Percentiles rank a stretch among this genome's conserved stretches.
Conservation (phyloP, 805 yeast species). For the Candida oleophila region DNA sequence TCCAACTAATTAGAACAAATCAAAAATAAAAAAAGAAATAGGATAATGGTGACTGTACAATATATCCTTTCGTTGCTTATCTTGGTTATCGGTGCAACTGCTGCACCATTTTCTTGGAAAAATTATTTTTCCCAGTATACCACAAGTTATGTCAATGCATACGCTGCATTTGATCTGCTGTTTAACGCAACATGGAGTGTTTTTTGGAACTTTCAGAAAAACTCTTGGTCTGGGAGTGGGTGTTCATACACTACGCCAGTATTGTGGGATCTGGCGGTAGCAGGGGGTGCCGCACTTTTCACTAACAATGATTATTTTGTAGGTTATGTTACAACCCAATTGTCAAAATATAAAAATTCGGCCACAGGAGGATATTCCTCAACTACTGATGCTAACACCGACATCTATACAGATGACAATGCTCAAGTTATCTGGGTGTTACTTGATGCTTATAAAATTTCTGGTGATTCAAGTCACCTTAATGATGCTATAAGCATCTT, state of each 20-base stretch:
- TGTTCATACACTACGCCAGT: constrained; percentile 18
- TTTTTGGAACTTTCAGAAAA: constrained; percentile 15
- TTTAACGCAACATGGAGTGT: constrained; percentile 15
- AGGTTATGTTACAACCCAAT: constrained; percentile 10
- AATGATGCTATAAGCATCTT: constrained; percentile 17
- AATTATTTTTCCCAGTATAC: neutral
- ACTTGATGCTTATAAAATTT: constrained; percentile 20
- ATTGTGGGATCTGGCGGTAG: constrained; percentile 29
- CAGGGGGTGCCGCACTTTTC: constrained; percentile 15
- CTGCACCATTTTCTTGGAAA: neutral
- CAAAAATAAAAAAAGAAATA: neutral
- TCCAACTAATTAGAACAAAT: neutral
- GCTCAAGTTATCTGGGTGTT: constrained; percentile 27
- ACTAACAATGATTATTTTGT: constrained; percentile 8
- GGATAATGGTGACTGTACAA: neutral
- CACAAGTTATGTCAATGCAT: neutral
- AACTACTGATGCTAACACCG: constrained; percentile 18
- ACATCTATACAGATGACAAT: constrained; percentile 29
- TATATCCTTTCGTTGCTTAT: neutral
- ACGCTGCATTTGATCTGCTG: constrained; percentile 9
- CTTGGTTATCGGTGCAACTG: neutral
- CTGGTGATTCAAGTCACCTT: constrained; percentile 17
- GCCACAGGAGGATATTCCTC: constrained; percentile 23
- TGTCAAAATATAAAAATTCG: constrained; percentile 17
- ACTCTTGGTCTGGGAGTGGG: constrained; percentile 13